Base-by-base conservation (phyloP, 305 asterid species). In the Fraxinus nigra region DNA sequence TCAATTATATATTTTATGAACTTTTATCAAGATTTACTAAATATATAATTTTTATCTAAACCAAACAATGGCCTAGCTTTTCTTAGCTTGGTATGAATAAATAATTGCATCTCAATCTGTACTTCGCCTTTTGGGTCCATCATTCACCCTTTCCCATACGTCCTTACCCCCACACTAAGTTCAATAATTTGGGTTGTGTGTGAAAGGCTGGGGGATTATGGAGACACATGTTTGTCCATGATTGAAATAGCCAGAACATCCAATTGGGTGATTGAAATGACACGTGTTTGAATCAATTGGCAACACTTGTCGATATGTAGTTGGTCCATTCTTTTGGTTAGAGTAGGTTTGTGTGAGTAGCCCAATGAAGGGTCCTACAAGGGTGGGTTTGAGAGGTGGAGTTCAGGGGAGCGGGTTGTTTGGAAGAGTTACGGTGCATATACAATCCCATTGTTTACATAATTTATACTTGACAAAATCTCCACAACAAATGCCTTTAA, bases 61-160 rank as follows among this genome's bases (percentile, higher is more conserved):
- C 54, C 54, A 43, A 43, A 43, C n/a, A 43, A 43, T n/a, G 16
- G 16, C 5, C 10, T 43, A 43, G 0, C 32, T 61, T 28, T 67
- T 22, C 74, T 78, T 61, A 59, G 46, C 28, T 83, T 81, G 82
- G 84, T 87, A 81, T 83, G 84, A 82, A 76, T 69, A 51, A 80
- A 88, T 90, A 86, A 91, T 87, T 87, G 90, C 89, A 86, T 89
- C 84, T 78, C 37, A 37, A 84, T 85, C 78, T 86, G 92, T 89
- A 88, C 87, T 86, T 83, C 78, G 87, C 85, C 90, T 90, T 89
- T 88, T 85, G 88, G 85, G 90, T 85, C 80, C 89, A 86, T 83
- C 90, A 86, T 88, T 84, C 77, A 75, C 83, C 88, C 85, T 59
- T 78, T 72, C 78, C 79, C 82, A 75, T 69, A 67, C 81, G 35